Evolutionary conservation across 2,329 filamentous ascomycete species (phyloP).

Genomic region (Curvularia hawaiiensis): DNA sequence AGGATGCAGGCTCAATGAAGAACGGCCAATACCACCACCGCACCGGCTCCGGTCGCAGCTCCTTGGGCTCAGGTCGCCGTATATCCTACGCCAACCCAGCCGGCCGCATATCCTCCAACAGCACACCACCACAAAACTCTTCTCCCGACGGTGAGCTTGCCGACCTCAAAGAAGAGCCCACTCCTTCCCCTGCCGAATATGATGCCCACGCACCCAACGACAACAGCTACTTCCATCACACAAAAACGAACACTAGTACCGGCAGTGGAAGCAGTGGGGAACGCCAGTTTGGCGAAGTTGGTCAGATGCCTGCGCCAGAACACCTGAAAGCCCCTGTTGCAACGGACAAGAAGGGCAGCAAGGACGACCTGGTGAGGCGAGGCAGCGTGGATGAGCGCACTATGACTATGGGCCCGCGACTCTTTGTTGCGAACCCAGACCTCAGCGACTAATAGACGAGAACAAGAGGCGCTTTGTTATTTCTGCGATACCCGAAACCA

Average conservation of each 20-base stretch:
- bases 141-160: constrained; percentile 45
- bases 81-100: constrained; percentile 47
- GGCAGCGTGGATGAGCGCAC: constrained; percentile 85
- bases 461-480: constrained; percentile 11
- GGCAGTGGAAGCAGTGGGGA: constrained; percentile 52
- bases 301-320: constrained; percentile 52
- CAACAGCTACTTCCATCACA: constrained; percentile 52
- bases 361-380: constrained; percentile 74
- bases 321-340: constrained; percentile 52
- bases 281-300: constrained; percentile 59
- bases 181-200: constrained; percentile 50
- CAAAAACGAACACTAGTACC: constrained; percentile 49
- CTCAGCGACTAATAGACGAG: constrained; percentile 53
- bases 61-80: constrained; percentile 53
- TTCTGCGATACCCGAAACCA: constrained; percentile 42
- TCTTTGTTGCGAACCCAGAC: constrained; percentile 89
- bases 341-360: constrained; percentile 56
- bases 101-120: constrained; percentile 57
- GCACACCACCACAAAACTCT: constrained; percentile 58
- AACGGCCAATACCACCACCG: constrained; percentile 63
- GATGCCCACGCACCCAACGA: constrained; percentile 28
- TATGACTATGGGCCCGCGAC: constrained; percentile 71
- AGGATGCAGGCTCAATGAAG: constrained; percentile 61
- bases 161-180: constrained; percentile 52
- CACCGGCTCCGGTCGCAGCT: constrained; percentile 76